A percentile compares a stretch with the other conserved stretches of the same genome.
Conservation (phyloP, 441 rosid species). For the Melastoma candidum region DNA sequence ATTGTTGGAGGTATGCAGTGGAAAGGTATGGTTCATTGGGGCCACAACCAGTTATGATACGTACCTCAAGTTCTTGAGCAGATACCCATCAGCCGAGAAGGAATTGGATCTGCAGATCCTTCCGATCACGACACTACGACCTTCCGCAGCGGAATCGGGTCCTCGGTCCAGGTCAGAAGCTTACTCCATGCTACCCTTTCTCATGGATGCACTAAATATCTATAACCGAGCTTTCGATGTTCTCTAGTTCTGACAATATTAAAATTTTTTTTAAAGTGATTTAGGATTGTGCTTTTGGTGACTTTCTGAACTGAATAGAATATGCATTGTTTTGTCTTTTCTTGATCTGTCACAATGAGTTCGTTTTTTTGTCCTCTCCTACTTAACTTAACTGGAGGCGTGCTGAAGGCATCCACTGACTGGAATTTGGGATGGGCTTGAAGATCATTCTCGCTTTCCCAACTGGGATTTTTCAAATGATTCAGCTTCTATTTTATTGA, state of each 20-base stretch:
- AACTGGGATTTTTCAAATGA: neutral
- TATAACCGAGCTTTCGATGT: no score
- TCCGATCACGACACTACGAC: slow-evolving; percentile 45
- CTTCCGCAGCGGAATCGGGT: slow-evolving; percentile 31
- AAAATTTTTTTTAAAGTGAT: no score
- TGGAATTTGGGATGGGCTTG: no score
- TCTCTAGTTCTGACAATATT: no score
- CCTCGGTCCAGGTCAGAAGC: slow-evolving; percentile 56
- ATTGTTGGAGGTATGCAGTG: slow-evolving; percentile 29
- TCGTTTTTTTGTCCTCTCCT: no score
- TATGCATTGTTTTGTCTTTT: no score
- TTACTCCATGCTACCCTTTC: neutral
- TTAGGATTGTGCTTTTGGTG: no score
- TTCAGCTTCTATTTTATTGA: slow-evolving; percentile 2
- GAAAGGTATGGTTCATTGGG: slow-evolving; percentile 61
- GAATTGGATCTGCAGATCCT: slow-evolving; percentile 78
- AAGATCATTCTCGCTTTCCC: slow-evolving; percentile 1
- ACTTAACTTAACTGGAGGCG: no score
- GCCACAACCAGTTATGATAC: slow-evolving; percentile 41
- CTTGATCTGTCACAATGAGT: no score
- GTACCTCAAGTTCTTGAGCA: slow-evolving; percentile 38
- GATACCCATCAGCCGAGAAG: slow-evolving; percentile 49
- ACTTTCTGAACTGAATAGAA: no score
- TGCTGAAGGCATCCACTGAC: no score
- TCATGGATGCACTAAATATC: no score